Conservation (phyloP, 257 asterid species). For the Rauvolfia tetraphylla region DNA sequence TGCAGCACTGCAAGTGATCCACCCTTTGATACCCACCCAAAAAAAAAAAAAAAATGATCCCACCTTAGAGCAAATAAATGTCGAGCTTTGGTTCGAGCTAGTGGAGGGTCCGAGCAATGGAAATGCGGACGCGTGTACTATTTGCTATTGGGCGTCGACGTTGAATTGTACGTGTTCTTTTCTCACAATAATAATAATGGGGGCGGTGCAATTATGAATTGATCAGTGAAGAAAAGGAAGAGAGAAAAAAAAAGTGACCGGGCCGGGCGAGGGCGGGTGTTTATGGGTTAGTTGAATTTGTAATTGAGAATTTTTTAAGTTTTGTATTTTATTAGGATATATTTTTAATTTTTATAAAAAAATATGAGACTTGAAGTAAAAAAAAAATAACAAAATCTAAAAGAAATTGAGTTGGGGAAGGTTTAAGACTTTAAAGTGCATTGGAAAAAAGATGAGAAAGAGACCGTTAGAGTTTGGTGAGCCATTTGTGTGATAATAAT, state of each 20-base stretch:
- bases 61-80: background rate
- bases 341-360: too few relatives aligned
- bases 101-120: slow-evolving; percentile 4
- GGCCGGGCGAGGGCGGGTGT: too few relatives aligned
- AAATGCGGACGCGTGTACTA: slow-evolving; percentile 8
- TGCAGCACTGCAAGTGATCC: too few relatives aligned
- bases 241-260: background rate
- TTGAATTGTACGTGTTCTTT: slow-evolving; percentile 5
- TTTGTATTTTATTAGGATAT: too few relatives aligned
- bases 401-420: too few relatives aligned
- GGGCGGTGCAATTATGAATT: slow-evolving; percentile 2
- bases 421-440: slow-evolving; percentile 1
- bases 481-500: slow-evolving; percentile 12
- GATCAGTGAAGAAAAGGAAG: slow-evolving; percentile 7
- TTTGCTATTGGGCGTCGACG: background rate
- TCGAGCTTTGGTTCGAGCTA: background rate
- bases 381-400: too few relatives aligned
- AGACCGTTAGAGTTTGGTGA: slow-evolving; percentile 15
- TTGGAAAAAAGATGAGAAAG: slow-evolving; percentile 4
- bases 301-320: too few relatives aligned
- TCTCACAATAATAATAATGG: background rate
- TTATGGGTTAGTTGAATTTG: too few relatives aligned
- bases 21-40: too few relatives aligned
- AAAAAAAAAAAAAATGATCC: background rate
- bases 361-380: too few relatives aligned